Evolutionary conservation across 192 early-diverging fungal species (phyloP), one percentile per base, ranked within the genome.

Genomic region (Podila minutissima): DNA sequence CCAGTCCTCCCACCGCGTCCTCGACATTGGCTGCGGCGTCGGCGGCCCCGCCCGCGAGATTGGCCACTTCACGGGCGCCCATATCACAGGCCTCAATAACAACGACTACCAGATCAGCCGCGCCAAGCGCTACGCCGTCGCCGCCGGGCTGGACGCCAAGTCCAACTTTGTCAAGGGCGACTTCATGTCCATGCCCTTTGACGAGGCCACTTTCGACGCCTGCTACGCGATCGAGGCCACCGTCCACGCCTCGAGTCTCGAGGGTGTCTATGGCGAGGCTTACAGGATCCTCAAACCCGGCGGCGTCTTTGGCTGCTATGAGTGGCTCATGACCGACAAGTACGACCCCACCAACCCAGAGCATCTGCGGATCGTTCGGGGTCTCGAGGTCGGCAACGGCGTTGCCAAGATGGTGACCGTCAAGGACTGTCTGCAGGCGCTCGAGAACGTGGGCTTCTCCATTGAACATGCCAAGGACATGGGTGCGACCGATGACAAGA

Each of bases 181-280:
- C 82, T 98, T 97, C 72, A 81, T 81, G 77, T n/a, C 92, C 65
- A 96, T 98, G 92, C 95, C 96, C 13, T 93, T 97, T 69, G 89
- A 90, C 22, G 91, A 93, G 4, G 88, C 87, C 83, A 64, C 78
- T 31, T 96, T 94, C 66, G 97, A 98, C 82, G 95, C 95, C 59
- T 94, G 92, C 2, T 98, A 98, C 82, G 95, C 96, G n/a, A 96
- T 98, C 70, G 97, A 98, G 88, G 97, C 97, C 33, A 95, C 94
- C 15, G 94, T 93, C 84, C 97, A 98, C 82, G 92, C 96, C 0
- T 94, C 95, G 8, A 82, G 85, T 2, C 89, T 98, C 28, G 92
- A 95, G 76, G 91, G 90, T 69, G 94, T 94, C 53, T 98, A 98
- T 76, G 85, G 88, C 37, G 93, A 98, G 74, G 93, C 94, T 73